These are phyloP conservation scores for Sporothrix mexicana DNA, from an alignment of 2,329 filamentous ascomycete species.

Conservation along the genomic window DNA sequence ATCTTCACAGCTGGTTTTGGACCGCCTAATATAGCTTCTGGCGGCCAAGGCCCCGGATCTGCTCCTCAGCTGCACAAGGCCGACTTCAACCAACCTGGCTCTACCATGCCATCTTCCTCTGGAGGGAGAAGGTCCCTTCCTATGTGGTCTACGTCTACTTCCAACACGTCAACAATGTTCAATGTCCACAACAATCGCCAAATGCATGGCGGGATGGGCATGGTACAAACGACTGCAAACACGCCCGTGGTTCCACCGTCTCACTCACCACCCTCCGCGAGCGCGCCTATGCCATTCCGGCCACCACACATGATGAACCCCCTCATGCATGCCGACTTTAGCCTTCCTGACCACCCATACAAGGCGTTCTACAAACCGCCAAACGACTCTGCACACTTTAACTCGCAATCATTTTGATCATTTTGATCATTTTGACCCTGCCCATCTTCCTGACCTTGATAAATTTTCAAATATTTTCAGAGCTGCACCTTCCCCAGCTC, in stretches of 20 bases:
- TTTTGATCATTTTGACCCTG: no score
- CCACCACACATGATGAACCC: constrained; percentile 64
- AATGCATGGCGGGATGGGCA: background rate
- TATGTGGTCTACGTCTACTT: background rate
- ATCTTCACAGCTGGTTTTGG: background rate
- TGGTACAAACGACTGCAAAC: background rate
- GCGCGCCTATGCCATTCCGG: constrained; percentile 42
- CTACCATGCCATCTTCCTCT: background rate
- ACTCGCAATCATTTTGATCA: constrained; percentile 26
- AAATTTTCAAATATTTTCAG: background rate
- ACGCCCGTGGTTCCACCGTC: background rate
- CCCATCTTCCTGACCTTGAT: background rate
- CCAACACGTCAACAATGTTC: background rate
- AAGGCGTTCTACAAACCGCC: constrained; percentile 80
- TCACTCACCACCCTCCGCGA: background rate
- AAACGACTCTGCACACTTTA: constrained; percentile 46
- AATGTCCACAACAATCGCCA: constrained; percentile 7
- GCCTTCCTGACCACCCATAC: constrained; percentile 78
- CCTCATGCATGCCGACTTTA: constrained; percentile 74
- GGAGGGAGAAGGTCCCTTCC: background rate
- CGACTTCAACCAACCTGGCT: background rate
- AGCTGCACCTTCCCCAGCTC: background rate
- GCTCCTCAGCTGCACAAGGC: background rate
- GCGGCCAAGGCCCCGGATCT: background rate
- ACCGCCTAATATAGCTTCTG: background rate